Percentiles rank a stretch among this genome's conserved stretches.
These are phyloP conservation scores for Suhomyces choctaworum DNA, from an alignment of 1,139 yeast genomes.

Conservation along the genomic window DNA sequence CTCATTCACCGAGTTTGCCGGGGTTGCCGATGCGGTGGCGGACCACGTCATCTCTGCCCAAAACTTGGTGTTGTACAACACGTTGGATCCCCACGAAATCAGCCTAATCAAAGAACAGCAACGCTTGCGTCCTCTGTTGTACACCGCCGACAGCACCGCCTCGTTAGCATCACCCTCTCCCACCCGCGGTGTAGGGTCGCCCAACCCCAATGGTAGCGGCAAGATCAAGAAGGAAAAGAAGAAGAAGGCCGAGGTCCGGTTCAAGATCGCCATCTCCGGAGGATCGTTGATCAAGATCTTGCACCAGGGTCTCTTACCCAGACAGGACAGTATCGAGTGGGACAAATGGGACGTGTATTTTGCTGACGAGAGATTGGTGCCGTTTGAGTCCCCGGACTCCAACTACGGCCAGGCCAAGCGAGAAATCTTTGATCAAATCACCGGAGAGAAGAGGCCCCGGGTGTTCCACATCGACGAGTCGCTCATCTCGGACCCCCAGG, in stretches of 20 bases:
- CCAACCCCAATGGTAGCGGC: conserved; percentile 13
- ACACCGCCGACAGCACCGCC: conserved; percentile 15
- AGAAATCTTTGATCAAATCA: conserved; percentile 70
- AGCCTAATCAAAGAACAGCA: conserved; percentile 26
- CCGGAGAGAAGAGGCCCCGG: conserved; percentile 57
- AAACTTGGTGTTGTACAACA: conserved; percentile 61
- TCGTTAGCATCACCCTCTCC: conserved; percentile 8
- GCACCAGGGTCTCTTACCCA: conserved; percentile 75
- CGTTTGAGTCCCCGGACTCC: conserved; percentile 69
- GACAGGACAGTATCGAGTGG: conserved; percentile 72
- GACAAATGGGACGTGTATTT: conserved; percentile 74
- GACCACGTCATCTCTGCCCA: conserved; percentile 84
- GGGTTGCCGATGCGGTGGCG: conserved; percentile 94
- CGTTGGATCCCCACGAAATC: conserved; percentile 41
- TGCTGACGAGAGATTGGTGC: conserved; percentile 73
- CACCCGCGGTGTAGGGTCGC: conserved; percentile 4
- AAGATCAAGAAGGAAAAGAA: conserved; percentile 33
- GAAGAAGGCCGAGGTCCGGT: conserved; percentile 59
- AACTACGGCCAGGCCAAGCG: conserved; percentile 89
- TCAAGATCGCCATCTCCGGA: conserved; percentile 89
- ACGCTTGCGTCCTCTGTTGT: conserved; percentile 22
- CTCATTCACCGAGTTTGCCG: conserved; percentile 84
- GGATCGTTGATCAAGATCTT: conserved; percentile 88
- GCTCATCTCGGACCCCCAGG: conserved; percentile 81
- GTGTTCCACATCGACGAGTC: conserved; percentile 82